Evolutionary conservation across 176 grass and related monocot genomes (phyloP).

Genomic region (Thinopyrum elongatum): DNA sequence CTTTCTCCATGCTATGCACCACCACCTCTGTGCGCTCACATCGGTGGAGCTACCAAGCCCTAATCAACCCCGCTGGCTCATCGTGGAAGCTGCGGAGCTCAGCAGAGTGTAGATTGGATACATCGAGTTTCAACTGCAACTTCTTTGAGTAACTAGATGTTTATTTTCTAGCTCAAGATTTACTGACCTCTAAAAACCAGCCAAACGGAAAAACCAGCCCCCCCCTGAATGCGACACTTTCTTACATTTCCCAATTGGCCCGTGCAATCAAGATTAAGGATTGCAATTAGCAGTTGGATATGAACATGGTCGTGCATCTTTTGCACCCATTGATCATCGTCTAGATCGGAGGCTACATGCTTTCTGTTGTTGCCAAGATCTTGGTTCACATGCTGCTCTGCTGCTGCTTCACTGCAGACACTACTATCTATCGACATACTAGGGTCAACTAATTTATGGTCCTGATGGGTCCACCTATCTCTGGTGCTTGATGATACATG

Average conservation of each 20-base stretch:
- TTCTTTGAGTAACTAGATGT: background rate
- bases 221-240: background rate
- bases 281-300: background rate
- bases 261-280: slow-evolving; percentile 1
- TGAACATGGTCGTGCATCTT: slow-evolving; percentile 6
- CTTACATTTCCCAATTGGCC: background rate
- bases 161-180: slow-evolving; percentile 8
- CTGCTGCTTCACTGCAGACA: slow-evolving; percentile 22
- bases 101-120: background rate
- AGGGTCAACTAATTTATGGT: slow-evolving; percentile 25
- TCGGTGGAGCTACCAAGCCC: background rate
- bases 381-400: background rate
- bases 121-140: background rate
- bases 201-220: no score
- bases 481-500: background rate
- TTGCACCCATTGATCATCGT: background rate
- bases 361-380: background rate
- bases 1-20: background rate
- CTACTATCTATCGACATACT: background rate
- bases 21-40: background rate
- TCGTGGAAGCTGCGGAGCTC: background rate
- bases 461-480: background rate
- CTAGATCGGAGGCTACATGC: background rate
- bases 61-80: background rate
- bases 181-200: no score